These are phyloP conservation scores for Geotrichum phurueaensis DNA, from an alignment of 1,139 yeast species.

Conservation along the genomic window DNA sequence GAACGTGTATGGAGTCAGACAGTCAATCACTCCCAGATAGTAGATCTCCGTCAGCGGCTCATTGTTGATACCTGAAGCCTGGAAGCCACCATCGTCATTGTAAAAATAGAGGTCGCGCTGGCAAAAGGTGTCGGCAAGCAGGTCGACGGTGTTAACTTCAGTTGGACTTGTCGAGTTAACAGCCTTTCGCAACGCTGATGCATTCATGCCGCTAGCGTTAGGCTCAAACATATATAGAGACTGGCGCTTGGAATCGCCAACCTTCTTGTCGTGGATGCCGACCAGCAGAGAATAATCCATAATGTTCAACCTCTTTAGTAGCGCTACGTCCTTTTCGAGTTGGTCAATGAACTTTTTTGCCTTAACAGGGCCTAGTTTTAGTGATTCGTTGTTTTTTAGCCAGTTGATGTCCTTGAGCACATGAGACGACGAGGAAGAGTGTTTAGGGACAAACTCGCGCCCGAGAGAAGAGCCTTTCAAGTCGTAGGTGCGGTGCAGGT, in stretches of 20 bases:
- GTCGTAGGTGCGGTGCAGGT: slow-evolving; percentile 79
- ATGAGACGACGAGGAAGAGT: slow-evolving; percentile 20
- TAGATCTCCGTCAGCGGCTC: slow-evolving; percentile 66
- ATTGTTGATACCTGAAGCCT: slow-evolving; percentile 62
- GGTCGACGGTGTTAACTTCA: slow-evolving; percentile 31
- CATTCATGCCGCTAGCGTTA: slow-evolving; percentile 25
- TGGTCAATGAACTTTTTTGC: slow-evolving; percentile 59
- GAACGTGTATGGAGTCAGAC: slow-evolving; percentile 76
- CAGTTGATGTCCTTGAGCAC: slow-evolving; percentile 74
- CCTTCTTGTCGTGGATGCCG: slow-evolving; percentile 74
- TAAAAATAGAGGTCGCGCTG: slow-evolving; percentile 50
- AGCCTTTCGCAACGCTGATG: slow-evolving; percentile 35
- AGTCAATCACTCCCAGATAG: slow-evolving; percentile 89
- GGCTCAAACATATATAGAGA: slow-evolving; percentile 38
- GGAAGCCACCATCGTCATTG: slow-evolving; percentile 80
- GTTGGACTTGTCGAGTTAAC: slow-evolving; percentile 36
- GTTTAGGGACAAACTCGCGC: slow-evolving; percentile 38
- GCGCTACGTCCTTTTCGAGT: slow-evolving; percentile 63
- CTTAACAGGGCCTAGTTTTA: slow-evolving; percentile 70
- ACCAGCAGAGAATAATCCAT: slow-evolving; percentile 92
- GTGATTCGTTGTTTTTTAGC: slow-evolving; percentile 57
- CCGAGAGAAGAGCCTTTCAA: slow-evolving; percentile 92
- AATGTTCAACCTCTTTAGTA: slow-evolving; percentile 67
- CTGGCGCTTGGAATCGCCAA: slow-evolving; percentile 45
- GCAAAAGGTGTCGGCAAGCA: slow-evolving; percentile 29